Conservation (phyloP, 306 rosid species). For the Vicia sativa region DNA sequence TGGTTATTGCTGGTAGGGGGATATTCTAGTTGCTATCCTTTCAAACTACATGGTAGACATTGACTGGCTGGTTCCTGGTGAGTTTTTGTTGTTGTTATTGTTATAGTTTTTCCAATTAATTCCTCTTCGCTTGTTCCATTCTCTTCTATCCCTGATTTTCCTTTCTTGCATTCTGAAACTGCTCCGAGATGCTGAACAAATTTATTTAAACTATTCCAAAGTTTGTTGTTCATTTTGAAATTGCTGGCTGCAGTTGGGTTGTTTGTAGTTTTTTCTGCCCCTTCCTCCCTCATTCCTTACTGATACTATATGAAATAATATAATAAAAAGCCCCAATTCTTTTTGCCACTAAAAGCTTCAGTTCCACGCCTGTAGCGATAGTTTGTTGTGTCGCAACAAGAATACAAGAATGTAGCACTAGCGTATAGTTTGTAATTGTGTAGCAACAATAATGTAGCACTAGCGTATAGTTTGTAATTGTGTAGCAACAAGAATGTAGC, state of each 20-base stretch:
- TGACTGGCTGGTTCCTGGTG: conserved; percentile 89
- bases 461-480: neutral
- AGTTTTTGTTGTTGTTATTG: conserved; percentile 34
- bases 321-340: neutral
- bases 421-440: too few species aligned
- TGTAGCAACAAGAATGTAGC: too few species aligned
- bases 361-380: neutral
- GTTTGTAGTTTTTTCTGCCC: neutral
- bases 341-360: neutral
- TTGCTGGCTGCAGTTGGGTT: neutral
- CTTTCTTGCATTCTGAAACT: conserved; percentile 12
- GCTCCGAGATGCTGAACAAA: conserved; percentile 24
- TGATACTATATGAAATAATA: neutral
- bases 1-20: conserved; percentile 62
- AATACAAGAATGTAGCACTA: too few species aligned
- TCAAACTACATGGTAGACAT: conserved; percentile 97
- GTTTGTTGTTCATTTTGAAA: conserved; percentile 30
- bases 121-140: conserved; percentile 9
- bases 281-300: neutral
- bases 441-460: too few species aligned
- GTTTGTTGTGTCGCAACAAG: too few species aligned
- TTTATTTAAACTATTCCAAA: conserved; percentile 21
- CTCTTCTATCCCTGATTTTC: conserved; percentile 11
- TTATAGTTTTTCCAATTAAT: conserved; percentile 30
- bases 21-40: conserved; percentile 70